A percentile compares a stretch with the other conserved stretches of the same genome.
Conservation (phyloP, 1,284 basidiomycete species). For the Moesziomyces sp. region DNA sequence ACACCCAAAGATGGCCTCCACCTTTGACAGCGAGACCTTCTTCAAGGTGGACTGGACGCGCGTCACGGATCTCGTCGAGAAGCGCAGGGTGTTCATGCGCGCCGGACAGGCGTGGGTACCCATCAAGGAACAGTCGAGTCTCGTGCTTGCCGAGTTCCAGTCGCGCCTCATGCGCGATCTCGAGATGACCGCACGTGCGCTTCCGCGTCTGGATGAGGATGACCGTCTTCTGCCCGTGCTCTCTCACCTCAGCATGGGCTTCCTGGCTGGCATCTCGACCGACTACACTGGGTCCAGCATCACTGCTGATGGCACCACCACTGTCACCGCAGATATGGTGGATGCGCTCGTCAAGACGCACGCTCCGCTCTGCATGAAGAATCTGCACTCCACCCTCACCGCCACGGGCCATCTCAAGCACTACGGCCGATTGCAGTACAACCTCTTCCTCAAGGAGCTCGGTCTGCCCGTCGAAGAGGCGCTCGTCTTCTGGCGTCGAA, state of each 20-base stretch:
- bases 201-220: constrained; percentile 96
- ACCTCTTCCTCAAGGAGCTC: constrained; percentile 88
- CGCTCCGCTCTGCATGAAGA: constrained; percentile 96
- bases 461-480: constrained; percentile 96
- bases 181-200: constrained; percentile 87
- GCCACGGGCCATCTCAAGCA: constrained; percentile 90
- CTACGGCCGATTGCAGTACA: constrained; percentile 89
- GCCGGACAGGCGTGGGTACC: constrained; percentile 92
- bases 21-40: constrained; percentile 73
- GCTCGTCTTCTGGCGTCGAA: constrained; percentile 89
- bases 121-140: constrained; percentile 81
- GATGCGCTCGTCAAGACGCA: constrained; percentile 87
- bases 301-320: constrained; percentile 71
- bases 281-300: constrained; percentile 74
- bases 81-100: constrained; percentile 82
- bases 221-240: constrained; percentile 90
- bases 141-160: constrained; percentile 89
- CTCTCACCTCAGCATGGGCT: constrained; percentile 91
- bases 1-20: constrained; percentile 55
- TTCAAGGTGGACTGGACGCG: constrained; percentile 87
- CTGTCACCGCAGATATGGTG: constrained; percentile 91
- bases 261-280: constrained; percentile 87
- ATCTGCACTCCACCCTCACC: constrained; percentile 82
- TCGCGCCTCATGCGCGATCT: constrained; percentile 80
- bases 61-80: constrained; percentile 90